Base-by-base conservation (phyloP, 1,284 basidiomycete genomes). In the Coniferiporia weirii region DNA sequence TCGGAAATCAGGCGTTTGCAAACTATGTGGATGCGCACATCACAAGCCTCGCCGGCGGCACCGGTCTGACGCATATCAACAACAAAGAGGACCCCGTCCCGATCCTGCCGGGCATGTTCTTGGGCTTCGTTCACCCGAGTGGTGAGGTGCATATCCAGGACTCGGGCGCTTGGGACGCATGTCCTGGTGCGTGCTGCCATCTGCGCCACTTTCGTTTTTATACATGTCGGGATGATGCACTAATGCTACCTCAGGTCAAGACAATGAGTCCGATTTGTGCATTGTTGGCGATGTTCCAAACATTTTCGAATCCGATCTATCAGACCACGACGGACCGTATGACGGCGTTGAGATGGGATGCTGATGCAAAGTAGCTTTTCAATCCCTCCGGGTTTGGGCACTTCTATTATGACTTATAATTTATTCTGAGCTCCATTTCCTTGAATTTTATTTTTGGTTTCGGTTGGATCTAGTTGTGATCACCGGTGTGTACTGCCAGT, bases 1-100 rank as follows among this genome's bases (percentile, higher is more conserved):
- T 86, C 40, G 85, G 85, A 8, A 87, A 87, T 66, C 75, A 79
- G 63, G 79, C 71, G 0, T 85, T 83, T 60, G 83, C 83, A 0
- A 62, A 82, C 64, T 85, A 79, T 61, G 76, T 87, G 19, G 83
- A 87, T 65, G 66, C 67, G 7, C 69, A 79, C 43, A 52, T 73
- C 9, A 56, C 68, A 64, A 66, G 17, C n/a, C 27, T 54, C 47
- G 53, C 15, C n/a, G 53, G 63, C 40, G 58, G 67, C n/a, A 60
- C 65, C 4, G 64, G 66, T 8, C 56, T 81, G 45, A 76, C 76
- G 13, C 82, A 76, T 49, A 72, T 85, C 49, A 83, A 77, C 61
- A 81, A 84, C 66, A 67, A 74, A 71, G 55, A 67, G 27, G 69
- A 71, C 47, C 45, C 59, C 13, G 64, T 70, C n/a, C 69, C 67